Conservation (phyloP, 139 green algal species). For the Closterium sp. region DNA sequence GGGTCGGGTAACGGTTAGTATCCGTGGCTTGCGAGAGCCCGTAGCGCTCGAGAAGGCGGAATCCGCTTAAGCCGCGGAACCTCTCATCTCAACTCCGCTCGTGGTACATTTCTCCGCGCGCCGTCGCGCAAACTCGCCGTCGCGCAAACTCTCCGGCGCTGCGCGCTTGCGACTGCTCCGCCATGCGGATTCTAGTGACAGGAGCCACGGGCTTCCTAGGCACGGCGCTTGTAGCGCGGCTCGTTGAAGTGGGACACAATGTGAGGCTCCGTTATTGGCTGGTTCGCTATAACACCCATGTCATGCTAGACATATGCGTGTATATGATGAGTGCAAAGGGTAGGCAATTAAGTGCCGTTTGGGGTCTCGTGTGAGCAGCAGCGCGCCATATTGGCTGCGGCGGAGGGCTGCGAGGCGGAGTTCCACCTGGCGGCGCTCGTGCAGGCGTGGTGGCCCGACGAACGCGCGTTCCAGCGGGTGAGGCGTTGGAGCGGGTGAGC, state of each 20-base stretch:
- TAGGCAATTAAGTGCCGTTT: background rate
- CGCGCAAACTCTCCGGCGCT: too few relatives aligned
- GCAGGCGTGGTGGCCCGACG: conserved; percentile 6
- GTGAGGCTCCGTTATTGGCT: background rate
- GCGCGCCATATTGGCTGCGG: background rate
- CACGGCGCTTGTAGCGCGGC: background rate
- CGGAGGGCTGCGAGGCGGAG: background rate
- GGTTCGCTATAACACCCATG: background rate
- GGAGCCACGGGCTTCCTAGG: conserved; percentile 15
- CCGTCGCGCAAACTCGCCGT: too few relatives aligned
- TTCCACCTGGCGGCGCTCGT: conserved; percentile 25
- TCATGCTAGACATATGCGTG: background rate
- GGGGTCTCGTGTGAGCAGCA: background rate
- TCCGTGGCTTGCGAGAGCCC: too few relatives aligned
- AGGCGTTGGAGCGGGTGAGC: conserved; percentile 8
- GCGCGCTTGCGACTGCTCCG: too few relatives aligned
- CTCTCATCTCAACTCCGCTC: too few relatives aligned
- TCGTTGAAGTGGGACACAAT: background rate
- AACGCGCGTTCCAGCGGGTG: conserved; percentile 3
- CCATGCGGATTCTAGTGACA: conserved; percentile 11
- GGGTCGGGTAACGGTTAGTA: too few relatives aligned
- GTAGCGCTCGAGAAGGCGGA: too few relatives aligned
- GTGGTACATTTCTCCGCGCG: too few relatives aligned
- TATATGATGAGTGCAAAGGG: background rate
- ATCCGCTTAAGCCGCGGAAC: too few relatives aligned